Evolutionary conservation across 441 rosid species (phyloP), one percentile per base, ranked within the genome.

Genomic region (Mallotus repandus): DNA sequence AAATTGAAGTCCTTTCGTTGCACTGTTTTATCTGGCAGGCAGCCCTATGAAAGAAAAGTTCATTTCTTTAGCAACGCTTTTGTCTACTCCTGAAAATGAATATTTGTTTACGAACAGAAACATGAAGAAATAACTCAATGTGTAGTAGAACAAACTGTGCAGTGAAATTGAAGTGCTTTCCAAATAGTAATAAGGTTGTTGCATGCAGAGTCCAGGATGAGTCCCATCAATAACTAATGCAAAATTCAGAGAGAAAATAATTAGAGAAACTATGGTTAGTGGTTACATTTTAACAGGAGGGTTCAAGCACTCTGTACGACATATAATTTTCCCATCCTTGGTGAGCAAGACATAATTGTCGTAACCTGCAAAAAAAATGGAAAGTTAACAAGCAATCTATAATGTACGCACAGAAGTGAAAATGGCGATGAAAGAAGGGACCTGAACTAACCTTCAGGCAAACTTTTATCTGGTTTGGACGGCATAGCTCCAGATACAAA

Each of bases 281-380:
- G 32, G 1, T 29, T 79, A 82, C 82, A 82, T 9, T 49, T 76
- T 6, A 35, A 29, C 48, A 38, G 82, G 85, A 67, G 79, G 79
- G 21, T 77, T 76, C 52, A 71, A 22, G 72, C 85, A 79, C 41
- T 48, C 63, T 9, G 85, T 55, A 63, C 82, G 66, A 52, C 85
- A 76, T 62, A 82, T 82, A 19, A 13, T 52, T 61, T 79, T 79
- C 1, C 14, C 41, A 74, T 82, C 85, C 74, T 79, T 82, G 13
- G 5, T 38, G 55, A 82, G 79, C 38, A 76, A 14, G 46, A 82
- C 63, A 56, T 49, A 25, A 4, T 57, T 56, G 35, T 22, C 19
- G 9, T 32, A 22, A 71, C 55, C 82, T 79, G 77, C 63, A 14
- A 64, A 64, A 14, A 64, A 64, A 67, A 19, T 11, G 8, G 59